Percentiles rank a stretch among this genome's conserved stretches.
These are phyloP conservation scores for Coemansia sp. DNA, from an alignment of 192 early-diverging fungal species.

Conservation along the genomic window DNA sequence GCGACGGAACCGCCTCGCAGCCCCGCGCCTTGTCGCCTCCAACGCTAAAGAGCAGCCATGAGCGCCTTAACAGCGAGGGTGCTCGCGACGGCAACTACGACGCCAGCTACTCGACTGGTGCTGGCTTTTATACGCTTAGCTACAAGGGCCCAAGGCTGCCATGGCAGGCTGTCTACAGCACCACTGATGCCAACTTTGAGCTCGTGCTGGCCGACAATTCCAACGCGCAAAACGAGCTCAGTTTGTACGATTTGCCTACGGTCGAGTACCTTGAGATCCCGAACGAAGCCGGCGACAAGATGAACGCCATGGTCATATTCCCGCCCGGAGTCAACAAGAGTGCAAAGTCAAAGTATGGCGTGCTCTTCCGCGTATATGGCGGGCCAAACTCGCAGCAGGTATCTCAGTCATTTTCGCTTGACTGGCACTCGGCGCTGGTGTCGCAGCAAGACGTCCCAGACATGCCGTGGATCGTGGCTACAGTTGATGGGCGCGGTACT, in stretches of 20 bases:
- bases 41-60: constrained; percentile 21
- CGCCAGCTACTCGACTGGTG: constrained; percentile 73
- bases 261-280: constrained; percentile 55
- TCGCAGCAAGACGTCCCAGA: constrained; percentile 59
- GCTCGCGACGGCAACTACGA: constrained; percentile 60
- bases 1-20: constrained; percentile 11
- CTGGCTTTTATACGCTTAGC: constrained; percentile 73
- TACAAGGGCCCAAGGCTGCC: constrained; percentile 88
- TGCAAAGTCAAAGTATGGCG: constrained; percentile 75
- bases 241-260: constrained; percentile 65
- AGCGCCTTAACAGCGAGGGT: constrained; percentile 20
- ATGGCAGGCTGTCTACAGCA: constrained; percentile 70
- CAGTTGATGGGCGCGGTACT: constrained; percentile 91
- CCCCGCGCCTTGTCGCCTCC: constrained; percentile 45
- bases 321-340: constrained; percentile 78
- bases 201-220: constrained; percentile 64
- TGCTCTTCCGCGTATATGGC: constrained; percentile 87
- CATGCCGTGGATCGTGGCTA: constrained; percentile 70
- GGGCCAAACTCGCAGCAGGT: constrained; percentile 91
- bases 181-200: constrained; percentile 58
- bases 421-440: constrained; percentile 73
- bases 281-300: constrained; percentile 56
- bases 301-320: constrained; percentile 82
- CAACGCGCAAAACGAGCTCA: constrained; percentile 52
- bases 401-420: constrained; percentile 65